phyloP scores from a whole-genome alignment of 2,329 filamentous ascomycete genomes.

The Immersiporthe knoxdaviesiana region DNA sequence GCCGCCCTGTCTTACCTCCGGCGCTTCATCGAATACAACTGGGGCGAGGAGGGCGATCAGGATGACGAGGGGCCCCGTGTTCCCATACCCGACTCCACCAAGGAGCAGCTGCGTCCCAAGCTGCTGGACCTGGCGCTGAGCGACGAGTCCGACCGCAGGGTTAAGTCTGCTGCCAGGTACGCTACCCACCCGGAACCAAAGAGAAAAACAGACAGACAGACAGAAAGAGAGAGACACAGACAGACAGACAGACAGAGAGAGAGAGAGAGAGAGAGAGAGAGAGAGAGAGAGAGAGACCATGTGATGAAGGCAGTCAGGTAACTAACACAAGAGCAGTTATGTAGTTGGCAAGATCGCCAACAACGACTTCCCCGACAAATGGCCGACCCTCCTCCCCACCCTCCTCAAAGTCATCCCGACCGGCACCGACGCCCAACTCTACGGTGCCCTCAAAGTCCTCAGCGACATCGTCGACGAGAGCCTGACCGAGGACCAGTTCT shows the following conservation, averaged over 20 bases:
- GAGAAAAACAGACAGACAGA: too few species aligned
- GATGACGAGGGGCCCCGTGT: conserved; percentile 61
- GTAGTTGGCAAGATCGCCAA: conserved; percentile 92
- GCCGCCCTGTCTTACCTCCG: conserved; percentile 79
- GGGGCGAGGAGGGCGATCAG: conserved; percentile 72
- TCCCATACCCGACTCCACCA: conserved; percentile 72
- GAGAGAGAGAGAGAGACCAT: conserved; percentile 2
- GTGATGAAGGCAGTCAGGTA: conserved; percentile 26
- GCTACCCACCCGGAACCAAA: conserved; percentile 35
- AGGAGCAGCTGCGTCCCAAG: conserved; percentile 71
- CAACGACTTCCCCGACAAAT: conserved; percentile 90
- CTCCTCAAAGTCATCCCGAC: conserved; percentile 77
- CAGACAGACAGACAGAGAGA: too few species aligned
- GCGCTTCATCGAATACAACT: conserved; percentile 81
- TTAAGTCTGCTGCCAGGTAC: conserved; percentile 86
- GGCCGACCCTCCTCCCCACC: conserved; percentile 84
- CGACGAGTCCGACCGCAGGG: conserved; percentile 76
- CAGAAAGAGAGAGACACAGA: too few species aligned
- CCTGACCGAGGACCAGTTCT: conserved; percentile 93
- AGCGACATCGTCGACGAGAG: conserved; percentile 90
- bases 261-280: too few species aligned
- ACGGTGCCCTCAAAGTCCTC: conserved; percentile 87
- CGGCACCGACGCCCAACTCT: conserved; percentile 78
- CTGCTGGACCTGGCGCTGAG: conserved; percentile 79
- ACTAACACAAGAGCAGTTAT: conserved; percentile 48